Conservation (phyloP, 768 basidiomycete genomes). For the Calocybe gangraenosa region DNA sequence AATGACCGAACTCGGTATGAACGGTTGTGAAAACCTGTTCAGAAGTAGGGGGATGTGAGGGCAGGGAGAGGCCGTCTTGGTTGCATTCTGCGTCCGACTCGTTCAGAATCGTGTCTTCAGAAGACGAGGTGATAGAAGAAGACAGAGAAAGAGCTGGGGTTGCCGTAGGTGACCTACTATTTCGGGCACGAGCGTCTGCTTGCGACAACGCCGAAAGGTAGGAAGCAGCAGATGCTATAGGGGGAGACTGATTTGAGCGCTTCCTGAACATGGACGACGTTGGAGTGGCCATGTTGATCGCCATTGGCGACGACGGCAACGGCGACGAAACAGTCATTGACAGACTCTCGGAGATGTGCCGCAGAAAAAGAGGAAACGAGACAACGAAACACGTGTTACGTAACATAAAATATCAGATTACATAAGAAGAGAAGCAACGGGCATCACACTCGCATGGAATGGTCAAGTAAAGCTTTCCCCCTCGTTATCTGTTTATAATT, state of each 20-base stretch:
- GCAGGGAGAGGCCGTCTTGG: slow-evolving; percentile 55
- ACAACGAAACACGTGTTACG: too few relatives aligned
- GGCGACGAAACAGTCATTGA: slow-evolving; percentile 19
- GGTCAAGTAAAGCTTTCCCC: too few relatives aligned
- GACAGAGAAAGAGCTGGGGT: slow-evolving; percentile 74
- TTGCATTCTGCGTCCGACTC: slow-evolving; percentile 45
- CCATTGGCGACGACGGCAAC: slow-evolving; percentile 62
- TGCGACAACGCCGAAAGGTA: slow-evolving; percentile 41
- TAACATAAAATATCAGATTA: too few relatives aligned
- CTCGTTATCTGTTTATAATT: too few relatives aligned
- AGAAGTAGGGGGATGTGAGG: slow-evolving; percentile 69
- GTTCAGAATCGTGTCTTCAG: slow-evolving; percentile 61
- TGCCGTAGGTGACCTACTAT: slow-evolving; percentile 44
- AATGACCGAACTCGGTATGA: slow-evolving; percentile 93
- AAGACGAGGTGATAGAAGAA: slow-evolving; percentile 64
- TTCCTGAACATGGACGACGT: slow-evolving; percentile 61
- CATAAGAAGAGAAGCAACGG: too few relatives aligned
- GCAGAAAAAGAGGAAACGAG: too few relatives aligned
- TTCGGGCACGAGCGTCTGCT: slow-evolving; percentile 63
- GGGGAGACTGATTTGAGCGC: slow-evolving; percentile 29
- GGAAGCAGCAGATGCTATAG: slow-evolving; percentile 36
- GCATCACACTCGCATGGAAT: too few relatives aligned
- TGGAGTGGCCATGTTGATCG: slow-evolving; percentile 47
- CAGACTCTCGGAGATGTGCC: too few relatives aligned
- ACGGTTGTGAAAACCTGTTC: slow-evolving; percentile 74